Percentiles rank a stretch among this genome's conserved stretches.
Evolutionary conservation across 192 early-diverging fungal species (phyloP).

Genomic region (Coemansia sp.): DNA sequence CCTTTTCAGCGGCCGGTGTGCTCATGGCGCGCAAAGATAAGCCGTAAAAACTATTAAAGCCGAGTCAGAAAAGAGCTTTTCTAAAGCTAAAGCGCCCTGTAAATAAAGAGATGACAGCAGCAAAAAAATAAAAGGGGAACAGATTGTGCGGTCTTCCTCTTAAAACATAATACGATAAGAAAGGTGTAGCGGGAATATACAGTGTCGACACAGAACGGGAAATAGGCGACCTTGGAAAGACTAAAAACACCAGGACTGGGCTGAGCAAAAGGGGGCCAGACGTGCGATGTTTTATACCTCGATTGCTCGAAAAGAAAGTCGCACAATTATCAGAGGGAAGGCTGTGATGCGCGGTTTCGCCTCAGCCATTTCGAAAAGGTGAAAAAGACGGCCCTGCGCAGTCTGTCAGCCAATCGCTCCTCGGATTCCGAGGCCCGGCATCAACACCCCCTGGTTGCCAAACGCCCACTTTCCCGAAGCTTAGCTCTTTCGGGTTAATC

Average conservation of each 20-base stretch:
- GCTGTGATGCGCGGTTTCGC: constrained; percentile 12
- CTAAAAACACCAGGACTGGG: constrained; percentile 1
- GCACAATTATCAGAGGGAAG: constrained; percentile 12
- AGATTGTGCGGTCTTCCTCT: background rate
- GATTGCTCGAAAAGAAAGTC: constrained; percentile 13
- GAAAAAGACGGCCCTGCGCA: background rate
- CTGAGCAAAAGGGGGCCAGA: constrained; percentile 14
- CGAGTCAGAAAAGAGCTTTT: constrained; percentile 1
- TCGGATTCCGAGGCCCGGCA: constrained; percentile 26
- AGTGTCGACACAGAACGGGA: constrained; percentile 12
- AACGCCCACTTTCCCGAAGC: background rate
- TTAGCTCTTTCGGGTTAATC: background rate
- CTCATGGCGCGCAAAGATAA: constrained; percentile 18
- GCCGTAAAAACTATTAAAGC: background rate
- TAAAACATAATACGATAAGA: constrained; percentile 13
- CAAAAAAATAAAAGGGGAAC: constrained; percentile 1
- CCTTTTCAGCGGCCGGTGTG: constrained; percentile 37
- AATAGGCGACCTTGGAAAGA: constrained; percentile 6
- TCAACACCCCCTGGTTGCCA: background rate
- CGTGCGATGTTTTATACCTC: constrained; percentile 25
- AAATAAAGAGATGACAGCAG: background rate
- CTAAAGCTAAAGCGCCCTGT: background rate
- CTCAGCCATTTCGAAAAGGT: constrained; percentile 3
- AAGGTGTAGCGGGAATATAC: constrained; percentile 18
- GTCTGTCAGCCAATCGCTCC: constrained; percentile 30